phyloP scores from a whole-genome alignment of 192 early-diverging fungal species.

The Backusella liffmaniae region DNA sequence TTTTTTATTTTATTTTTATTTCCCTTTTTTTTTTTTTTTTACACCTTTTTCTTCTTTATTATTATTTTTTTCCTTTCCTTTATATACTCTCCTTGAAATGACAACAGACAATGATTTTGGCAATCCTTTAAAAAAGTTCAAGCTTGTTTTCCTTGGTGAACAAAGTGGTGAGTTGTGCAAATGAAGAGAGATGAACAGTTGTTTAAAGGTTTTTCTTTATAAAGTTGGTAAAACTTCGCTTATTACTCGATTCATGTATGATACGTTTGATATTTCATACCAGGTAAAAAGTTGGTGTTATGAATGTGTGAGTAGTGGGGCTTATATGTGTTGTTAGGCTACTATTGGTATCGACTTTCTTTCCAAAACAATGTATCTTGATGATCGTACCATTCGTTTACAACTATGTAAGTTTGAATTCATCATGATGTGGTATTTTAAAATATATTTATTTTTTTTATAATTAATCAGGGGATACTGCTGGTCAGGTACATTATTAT shows the following conservation, averaged over 20 bases:
- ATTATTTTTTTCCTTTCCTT: not conserved
- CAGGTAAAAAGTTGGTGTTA: slow-evolving; percentile 43
- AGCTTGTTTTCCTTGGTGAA: slow-evolving; percentile 71
- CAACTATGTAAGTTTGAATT: slow-evolving; percentile 72
- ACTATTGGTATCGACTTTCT: slow-evolving; percentile 99
- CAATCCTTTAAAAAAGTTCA: slow-evolving; percentile 15
- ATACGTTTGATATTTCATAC: slow-evolving; percentile 98
- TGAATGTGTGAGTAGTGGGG: not conserved
- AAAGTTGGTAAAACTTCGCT: slow-evolving; percentile 98
- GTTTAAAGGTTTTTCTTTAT: not conserved
- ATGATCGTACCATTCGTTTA: slow-evolving; percentile 93
- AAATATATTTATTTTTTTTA: not conserved
- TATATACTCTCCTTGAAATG: slow-evolving; percentile 4
- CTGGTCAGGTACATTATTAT: slow-evolving; percentile 71
- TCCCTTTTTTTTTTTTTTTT: not conserved
- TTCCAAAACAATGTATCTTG: slow-evolving; percentile 98
- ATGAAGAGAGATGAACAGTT: not conserved
- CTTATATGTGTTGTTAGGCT: slow-evolving; percentile 49
- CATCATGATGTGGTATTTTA: not conserved
- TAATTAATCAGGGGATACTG: slow-evolving; percentile 79
- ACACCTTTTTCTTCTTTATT: not conserved
- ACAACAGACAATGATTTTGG: slow-evolving; percentile 11
- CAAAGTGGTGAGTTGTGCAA: slow-evolving; percentile 77
- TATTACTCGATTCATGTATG: slow-evolving; percentile 99
- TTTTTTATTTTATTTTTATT: not conserved